Evolutionary conservation across 306 rosid genomes (phyloP), one percentile per base, ranked within the genome.

Genomic region (Vigna unguiculata): DNA sequence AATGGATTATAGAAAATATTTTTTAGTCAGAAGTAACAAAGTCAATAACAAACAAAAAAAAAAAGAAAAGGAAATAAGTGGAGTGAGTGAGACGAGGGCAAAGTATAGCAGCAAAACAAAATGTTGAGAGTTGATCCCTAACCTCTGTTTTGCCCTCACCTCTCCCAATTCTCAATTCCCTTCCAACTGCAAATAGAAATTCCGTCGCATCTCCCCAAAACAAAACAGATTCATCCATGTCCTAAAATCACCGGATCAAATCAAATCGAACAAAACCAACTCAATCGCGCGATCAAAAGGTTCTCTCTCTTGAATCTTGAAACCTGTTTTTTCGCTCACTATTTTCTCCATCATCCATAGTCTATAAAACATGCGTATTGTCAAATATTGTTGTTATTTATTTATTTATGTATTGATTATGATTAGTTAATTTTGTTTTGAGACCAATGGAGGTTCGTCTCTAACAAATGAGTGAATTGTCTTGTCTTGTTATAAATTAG

Each of bases 221-320:
- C 16, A 1, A 12, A 45, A 21, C 53, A 21, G 53, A 45, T 24
- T 69, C 46, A 43, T 28, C 28, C 30, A 49, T 57, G 60, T 30
- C 34, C 16, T 54, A 74, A 7, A 73, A 25, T 5, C 57, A 73
- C 19, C 24, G 13, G 32, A 48, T 61, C 71, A 43, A 43, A 43
- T 43, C 48, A 12, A 41, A 41, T 41, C 46, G 14, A 43, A 43
- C 48, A 43, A 34, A 75, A 17, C 69, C 48, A 51, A 28, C 46
- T 13, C 40, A 34, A 51, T 75, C 47, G 12, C 48, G 64, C 43
- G 43, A 75, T 75, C 64, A 6, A 36, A 21, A 49, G 41, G 36
- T 32, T 49, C 49, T 43, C 63, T 62, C 62, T 34, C 28, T 16
- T 46, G 36, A 21, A 24, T 20, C 4, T 3, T 11, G 69, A 34